Evolutionary conservation across 768 basidiomycete genomes (phyloP), one percentile per base, ranked within the genome.

Genomic region (Auriscalpium vulgare): DNA sequence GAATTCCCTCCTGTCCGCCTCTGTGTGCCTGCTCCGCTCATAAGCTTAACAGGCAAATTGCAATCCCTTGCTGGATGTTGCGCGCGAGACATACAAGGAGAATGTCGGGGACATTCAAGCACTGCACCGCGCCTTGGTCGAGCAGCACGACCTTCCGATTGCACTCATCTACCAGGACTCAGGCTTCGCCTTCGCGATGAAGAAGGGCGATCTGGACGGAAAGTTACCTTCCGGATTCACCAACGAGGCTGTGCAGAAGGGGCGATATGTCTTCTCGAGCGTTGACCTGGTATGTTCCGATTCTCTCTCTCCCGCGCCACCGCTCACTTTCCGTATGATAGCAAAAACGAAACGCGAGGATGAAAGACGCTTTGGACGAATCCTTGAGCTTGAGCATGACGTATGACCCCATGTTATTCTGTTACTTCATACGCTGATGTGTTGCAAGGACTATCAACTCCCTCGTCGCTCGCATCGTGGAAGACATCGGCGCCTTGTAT

Each of bases 11-110:
- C 29, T 29, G 29, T 29, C 29, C 4, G 29, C 29, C 29, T 29
- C 29, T 5, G 29, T 4, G 29, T 29, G 29, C 4, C 29, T 29
- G 29, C 7, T 2, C 5, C 29, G 47, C 19, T 48, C 34, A 54
- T 10, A 14, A 36, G 34, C 40, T 38, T 46, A 50, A 8, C 47
- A 87, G 80, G 88, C 91, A 3, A 88, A 89, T 58, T 80, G 78
- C 64, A 90, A 92, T 61, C 82, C 82, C 34, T 75, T 95, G 10
- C 84, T 99, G 35, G 95, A 98, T 60, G 92, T 98, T 8, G 97
- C 95, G 2, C 81, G 97, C 3, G 92, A 92, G 68, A 95, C 95
- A 0, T 97, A 87, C 74, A 91, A 87, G 63, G 95, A 99, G 68
- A 95, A 95, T 61, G 78, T 95, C 46, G 80, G 83, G 14, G 95